These are phyloP conservation scores for Crithidia acanthocephali DNA, from an alignment of 208 protist species.

Conservation along the genomic window DNA sequence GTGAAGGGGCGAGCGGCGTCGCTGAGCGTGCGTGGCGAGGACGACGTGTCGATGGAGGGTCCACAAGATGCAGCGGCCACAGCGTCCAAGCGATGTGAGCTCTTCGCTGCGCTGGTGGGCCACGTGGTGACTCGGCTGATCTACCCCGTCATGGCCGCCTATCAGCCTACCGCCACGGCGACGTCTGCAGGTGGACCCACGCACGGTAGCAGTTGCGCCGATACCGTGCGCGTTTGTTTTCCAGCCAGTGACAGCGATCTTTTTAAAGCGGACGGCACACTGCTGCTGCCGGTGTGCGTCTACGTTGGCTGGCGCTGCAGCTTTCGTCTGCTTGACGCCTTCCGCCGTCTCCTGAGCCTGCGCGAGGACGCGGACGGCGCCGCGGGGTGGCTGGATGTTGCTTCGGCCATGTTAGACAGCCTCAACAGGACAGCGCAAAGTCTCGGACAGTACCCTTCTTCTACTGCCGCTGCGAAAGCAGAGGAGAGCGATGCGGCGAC, in stretches of 20 bases:
- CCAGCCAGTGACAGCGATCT: not conserved
- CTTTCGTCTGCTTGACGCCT: conserved; percentile 13
- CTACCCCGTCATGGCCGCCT: not conserved
- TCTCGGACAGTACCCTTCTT: not conserved
- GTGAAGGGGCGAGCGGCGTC: conserved; percentile 8
- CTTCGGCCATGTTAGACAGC: conserved; percentile 21
- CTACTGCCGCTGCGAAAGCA: not conserved
- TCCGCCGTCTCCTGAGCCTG: conserved; percentile 3
- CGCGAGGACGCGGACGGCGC: conserved; percentile 2
- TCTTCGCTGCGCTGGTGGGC: conserved; percentile 15
- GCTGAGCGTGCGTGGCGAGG: not conserved
- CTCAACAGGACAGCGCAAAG: not conserved
- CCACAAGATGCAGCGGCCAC: not conserved
- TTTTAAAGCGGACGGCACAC: not conserved
- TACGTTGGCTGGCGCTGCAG: conserved; percentile 29
- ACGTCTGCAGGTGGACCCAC: not conserved
- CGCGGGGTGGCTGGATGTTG: conserved; percentile 24
- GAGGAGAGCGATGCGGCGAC: not conserved
- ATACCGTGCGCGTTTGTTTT: not conserved
- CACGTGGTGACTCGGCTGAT: conserved; percentile 11
- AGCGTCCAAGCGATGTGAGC: not conserved
- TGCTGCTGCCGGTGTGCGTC: conserved; percentile 13
- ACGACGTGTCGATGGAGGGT: not conserved
- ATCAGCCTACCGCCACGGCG: not conserved
- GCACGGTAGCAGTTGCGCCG: not conserved